These are phyloP conservation scores for Tolypocladium ophioglossoides DNA, from an alignment of 2,329 filamentous ascomycete genomes.

Conservation along the genomic window DNA sequence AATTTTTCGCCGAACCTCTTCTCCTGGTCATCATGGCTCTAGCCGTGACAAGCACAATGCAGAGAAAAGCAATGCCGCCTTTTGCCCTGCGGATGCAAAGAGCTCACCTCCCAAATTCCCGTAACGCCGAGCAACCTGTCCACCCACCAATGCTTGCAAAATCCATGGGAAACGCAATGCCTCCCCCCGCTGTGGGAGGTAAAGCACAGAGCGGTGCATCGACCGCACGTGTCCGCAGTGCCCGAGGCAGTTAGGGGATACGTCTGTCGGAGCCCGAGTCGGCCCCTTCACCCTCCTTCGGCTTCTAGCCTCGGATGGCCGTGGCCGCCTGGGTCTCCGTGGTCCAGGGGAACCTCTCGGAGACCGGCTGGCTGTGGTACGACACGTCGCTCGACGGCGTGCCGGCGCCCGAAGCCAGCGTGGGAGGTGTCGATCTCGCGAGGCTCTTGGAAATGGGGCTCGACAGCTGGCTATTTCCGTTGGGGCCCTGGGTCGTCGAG, in stretches of 20 bases:
- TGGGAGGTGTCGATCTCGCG: slow-evolving; percentile 32
- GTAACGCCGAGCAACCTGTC: not conserved
- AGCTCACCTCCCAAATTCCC: not conserved
- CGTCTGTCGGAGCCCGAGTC: not conserved
- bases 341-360: slow-evolving; percentile 36
- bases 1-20: not conserved
- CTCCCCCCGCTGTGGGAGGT: not conserved
- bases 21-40: not conserved
- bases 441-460: slow-evolving; percentile 25
- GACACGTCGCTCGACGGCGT: slow-evolving; percentile 31
- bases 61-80: not conserved
- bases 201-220: not conserved
- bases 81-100: not conserved
- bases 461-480: slow-evolving; percentile 13
- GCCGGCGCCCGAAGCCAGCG: slow-evolving; percentile 36
- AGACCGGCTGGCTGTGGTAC: slow-evolving; percentile 25
- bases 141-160: not conserved
- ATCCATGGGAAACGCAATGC: not conserved
- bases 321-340: slow-evolving; percentile 38
- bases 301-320: slow-evolving; percentile 32
- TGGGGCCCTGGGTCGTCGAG: slow-evolving; percentile 15
- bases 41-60: not conserved
- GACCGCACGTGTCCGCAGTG: not conserved
- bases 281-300: not conserved
- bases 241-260: not conserved